Evolutionary conservation across 805 yeast species (phyloP), one percentile per base, ranked within the genome.

Genomic region (Saturnispora sekii): DNA sequence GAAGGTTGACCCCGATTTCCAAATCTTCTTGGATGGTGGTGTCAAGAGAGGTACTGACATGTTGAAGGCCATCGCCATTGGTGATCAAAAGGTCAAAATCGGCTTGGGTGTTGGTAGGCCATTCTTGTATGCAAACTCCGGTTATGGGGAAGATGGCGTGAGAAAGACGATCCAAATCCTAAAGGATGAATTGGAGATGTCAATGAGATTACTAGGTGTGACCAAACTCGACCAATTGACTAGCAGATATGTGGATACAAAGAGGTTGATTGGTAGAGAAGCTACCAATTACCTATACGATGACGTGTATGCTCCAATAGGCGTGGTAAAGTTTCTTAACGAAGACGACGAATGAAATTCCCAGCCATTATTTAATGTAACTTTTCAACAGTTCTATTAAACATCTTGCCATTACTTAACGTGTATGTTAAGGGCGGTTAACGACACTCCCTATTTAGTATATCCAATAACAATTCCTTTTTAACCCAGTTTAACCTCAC

Each of bases 151-250:
- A 52, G 69, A 67, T 12, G 86, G 86, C 51, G 85, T 79, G 11
- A 67, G 70, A 17, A 76, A 68, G 52, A 77, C 81, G 2, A 70
- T 77, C 45, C 76, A 75, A 45, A 63, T 86, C 46, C 65, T 87
- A 50, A 76, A 76, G 51, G 82, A 78, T 48, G 95, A 86, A 59
- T 52, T 86, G 17, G 76, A 70, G 44, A 77, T 83, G 81, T 76
- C 79, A 55, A 83, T 87, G 95, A 72, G 93, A 51, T 66, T 87
- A 42, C 60, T 86, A 32, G 96, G 95, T 37, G 90, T 76, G 14
- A 74, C 73, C 11, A 72, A 67, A 36, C 61, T 87, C 32, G 69
- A 67, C 14, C 76, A 87, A 34, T 67, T 87, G 45, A 69, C 76
- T 48, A 79, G 78, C 11, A 67, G 69, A 4, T 72, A 75, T 53